Percentiles rank a stretch among this genome's conserved stretches.
These are phyloP conservation scores for Inonotus hispidus DNA, from an alignment of 1,284 basidiomycete genomes.

Conservation along the genomic window DNA sequence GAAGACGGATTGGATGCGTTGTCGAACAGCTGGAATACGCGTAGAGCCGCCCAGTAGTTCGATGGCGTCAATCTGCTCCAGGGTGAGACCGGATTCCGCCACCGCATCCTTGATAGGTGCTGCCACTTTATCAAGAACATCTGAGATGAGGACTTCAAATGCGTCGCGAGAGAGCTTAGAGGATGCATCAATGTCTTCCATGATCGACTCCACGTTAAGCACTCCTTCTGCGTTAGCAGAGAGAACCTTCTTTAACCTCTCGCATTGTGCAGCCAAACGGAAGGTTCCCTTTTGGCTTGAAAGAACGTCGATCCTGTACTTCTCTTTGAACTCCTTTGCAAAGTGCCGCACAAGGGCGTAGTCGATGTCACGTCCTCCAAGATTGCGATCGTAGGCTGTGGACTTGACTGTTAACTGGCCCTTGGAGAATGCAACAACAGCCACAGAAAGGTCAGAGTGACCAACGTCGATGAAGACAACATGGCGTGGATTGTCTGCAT, in stretches of 20 bases:
- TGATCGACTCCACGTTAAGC: conserved; percentile 88
- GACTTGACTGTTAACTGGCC: conserved; percentile 83
- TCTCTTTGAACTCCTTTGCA: conserved; percentile 82
- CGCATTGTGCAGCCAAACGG: conserved; percentile 79
- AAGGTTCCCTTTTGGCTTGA: conserved; percentile 87
- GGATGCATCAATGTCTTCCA: conserved; percentile 80
- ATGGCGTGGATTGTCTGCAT: conserved; percentile 73
- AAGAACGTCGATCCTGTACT: conserved; percentile 94
- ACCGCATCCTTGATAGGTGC: conserved; percentile 54
- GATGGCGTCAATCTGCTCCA: conserved; percentile 58
- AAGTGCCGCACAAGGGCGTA: conserved; percentile 84
- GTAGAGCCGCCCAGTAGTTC: conserved; percentile 68
- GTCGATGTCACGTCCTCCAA: conserved; percentile 93
- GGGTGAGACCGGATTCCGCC: conserved; percentile 48
- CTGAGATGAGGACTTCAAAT: conserved; percentile 53
- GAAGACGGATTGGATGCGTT: conserved; percentile 59
- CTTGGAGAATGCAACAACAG: conserved; percentile 88
- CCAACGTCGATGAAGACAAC: conserved; percentile 92
- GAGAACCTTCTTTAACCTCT: conserved; percentile 68
- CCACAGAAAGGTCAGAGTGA: conserved; percentile 81
- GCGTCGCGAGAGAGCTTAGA: conserved; percentile 54
- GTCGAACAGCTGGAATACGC: conserved; percentile 65
- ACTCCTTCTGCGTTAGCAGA: conserved; percentile 84
- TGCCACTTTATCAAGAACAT: conserved; percentile 49
- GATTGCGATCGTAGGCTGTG: conserved; percentile 84